phyloP scores from a whole-genome alignment of 768 basidiomycete genomes.

The Pholiota conissans region DNA sequence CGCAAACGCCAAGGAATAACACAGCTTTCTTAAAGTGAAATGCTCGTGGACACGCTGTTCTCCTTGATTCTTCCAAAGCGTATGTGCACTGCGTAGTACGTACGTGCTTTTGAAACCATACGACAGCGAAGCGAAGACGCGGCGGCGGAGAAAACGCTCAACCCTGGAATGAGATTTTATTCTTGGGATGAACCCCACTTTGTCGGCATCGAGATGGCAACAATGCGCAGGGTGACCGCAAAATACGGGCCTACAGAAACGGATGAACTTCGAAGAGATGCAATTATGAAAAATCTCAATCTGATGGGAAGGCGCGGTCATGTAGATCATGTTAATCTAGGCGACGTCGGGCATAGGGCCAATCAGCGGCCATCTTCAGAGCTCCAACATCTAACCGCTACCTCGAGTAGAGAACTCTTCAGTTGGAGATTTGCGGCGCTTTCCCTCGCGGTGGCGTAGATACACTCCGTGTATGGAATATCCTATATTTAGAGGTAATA shows the following conservation, averaged over 20 bases:
- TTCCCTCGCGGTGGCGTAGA: background rate
- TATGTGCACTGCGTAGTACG: too few species aligned
- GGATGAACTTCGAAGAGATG: too few species aligned
- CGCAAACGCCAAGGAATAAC: background rate
- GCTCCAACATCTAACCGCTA: background rate
- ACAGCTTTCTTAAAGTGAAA: background rate
- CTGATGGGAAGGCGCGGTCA: background rate
- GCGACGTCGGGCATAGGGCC: background rate
- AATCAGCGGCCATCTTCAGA: background rate
- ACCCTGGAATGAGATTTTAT: background rate
- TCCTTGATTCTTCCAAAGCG: background rate
- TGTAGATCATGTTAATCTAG: background rate
- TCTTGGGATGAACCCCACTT: background rate
- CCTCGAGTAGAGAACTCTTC: background rate
- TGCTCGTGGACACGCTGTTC: background rate
- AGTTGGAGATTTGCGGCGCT: background rate
- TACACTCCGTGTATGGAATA: background rate
- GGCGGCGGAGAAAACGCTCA: background rate
- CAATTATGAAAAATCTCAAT: background rate
- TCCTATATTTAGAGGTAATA: background rate
- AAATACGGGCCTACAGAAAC: background rate
- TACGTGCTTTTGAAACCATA: too few species aligned
- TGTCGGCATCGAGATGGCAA: background rate
- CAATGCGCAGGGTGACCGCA: background rate
- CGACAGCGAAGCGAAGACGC: too few species aligned